Conservation (phyloP, 768 basidiomycete genomes). For the Cystoderma amianthinum region DNA sequence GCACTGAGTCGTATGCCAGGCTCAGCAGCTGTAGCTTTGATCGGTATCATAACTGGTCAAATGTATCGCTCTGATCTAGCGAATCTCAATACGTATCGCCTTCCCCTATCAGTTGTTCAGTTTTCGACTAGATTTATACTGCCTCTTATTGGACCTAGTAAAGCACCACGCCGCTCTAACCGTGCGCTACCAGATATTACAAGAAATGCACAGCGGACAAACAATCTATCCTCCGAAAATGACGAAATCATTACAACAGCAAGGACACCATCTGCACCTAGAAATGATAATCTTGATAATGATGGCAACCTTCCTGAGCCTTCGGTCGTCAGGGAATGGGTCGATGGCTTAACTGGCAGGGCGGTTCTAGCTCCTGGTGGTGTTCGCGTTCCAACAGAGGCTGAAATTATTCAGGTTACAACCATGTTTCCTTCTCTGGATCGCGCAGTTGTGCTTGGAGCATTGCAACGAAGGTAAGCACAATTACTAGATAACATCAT, state of each 20-base stretch:
- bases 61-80: conserved; percentile 82
- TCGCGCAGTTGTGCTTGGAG: conserved; percentile 65
- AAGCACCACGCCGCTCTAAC: conserved; percentile 58
- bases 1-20: conserved; percentile 61
- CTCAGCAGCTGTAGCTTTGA: conserved; percentile 49
- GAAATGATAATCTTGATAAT: conserved; percentile 12
- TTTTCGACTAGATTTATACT: conserved; percentile 52
- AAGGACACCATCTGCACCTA: conserved; percentile 21
- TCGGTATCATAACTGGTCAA: conserved; percentile 68
- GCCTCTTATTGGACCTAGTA: conserved; percentile 62
- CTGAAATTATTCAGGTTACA: conserved; percentile 68
- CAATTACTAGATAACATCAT: conserved; percentile 3
- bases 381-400: conserved; percentile 64
- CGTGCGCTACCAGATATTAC: conserved; percentile 65
- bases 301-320: conserved; percentile 20
- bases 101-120: conserved; percentile 51
- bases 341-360: conserved; percentile 70
- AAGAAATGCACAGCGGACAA: conserved; percentile 13
- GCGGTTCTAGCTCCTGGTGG: conserved; percentile 44
- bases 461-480: conserved; percentile 76
- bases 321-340: conserved; percentile 73
- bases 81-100: conserved; percentile 71
- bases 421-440: conserved; percentile 81
- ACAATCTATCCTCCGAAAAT: conserved; percentile 19
- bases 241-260: conserved; percentile 67